Evolutionary conservation across 2,329 filamentous ascomycete species (phyloP), one percentile per base, ranked within the genome.

Genomic region (Taxawa tesnikishii): DNA sequence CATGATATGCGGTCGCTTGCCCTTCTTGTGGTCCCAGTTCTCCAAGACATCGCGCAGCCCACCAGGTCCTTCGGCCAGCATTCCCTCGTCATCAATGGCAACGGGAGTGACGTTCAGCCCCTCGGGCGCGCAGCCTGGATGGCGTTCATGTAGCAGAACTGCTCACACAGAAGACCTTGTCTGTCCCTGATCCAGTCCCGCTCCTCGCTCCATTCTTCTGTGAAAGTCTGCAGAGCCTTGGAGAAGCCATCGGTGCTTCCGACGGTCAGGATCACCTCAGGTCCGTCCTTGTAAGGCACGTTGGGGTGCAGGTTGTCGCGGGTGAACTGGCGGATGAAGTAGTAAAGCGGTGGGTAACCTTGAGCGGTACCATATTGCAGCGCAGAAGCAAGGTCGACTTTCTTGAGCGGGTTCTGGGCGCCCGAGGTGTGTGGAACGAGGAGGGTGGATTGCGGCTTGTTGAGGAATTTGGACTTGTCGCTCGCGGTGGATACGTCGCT

Each of bases 281-380:
- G 76, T 0, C 83, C 83, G 37, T 63, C 75, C 36, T 65, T 63
- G 50, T 94, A 94, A 4, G 84, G 83, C 6, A 87, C 70, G 45
- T 79, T 77, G 3, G 83, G 84, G 52, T 94, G 83, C 31, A 94
- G 63, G 44, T 82, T 69, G 34, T 87, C 67, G 37, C 75, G 70
- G 4, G 76, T 68, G 56, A 94, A 92, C 50, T 87, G 72, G 38
- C 81, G 75, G 34, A 94, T 58, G 58, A 87, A 94, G 27, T 72
- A 72, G 38, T 75, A 72, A 15, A 94, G 65, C 0, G 84, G 75
- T 1, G 82, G 82, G 45, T 92, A 88, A 28, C 87, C 87, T 38
- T 79, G 68, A 2, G 81, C 77, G n/a, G 70, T 73, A 38, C 83
- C 83, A 61, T 94, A 94, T 58, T 94, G 87, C 32, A 94, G 65